Percentiles rank a stretch among this genome's conserved stretches.
These are phyloP conservation scores for Malassezia dermatis DNA, from an alignment of 1,284 basidiomycete species.

Conservation along the genomic window DNA sequence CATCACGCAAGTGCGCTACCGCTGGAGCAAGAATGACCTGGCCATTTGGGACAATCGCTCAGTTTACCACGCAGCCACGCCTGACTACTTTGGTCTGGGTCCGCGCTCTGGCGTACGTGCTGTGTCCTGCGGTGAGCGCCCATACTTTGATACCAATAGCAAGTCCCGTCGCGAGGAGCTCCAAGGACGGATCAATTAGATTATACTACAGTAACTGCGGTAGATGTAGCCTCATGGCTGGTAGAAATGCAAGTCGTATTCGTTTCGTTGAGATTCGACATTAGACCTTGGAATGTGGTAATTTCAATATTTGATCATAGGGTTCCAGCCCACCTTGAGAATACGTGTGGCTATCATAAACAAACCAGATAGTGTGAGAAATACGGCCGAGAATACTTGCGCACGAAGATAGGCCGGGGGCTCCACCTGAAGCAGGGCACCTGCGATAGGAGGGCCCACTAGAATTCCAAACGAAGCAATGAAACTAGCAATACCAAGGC, in stretches of 20 bases:
- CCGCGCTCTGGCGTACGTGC: constrained; percentile 22
- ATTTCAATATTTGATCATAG: background rate
- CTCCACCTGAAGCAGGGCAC: constrained; percentile 11
- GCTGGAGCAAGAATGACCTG: constrained; percentile 49
- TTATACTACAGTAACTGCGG: background rate
- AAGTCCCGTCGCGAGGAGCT: constrained; percentile 20
- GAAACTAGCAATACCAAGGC: constrained; percentile 5
- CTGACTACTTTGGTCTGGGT: constrained; percentile 22
- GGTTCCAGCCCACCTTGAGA: background rate
- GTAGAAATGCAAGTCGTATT: too few relatives aligned
- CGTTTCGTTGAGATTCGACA: too few relatives aligned
- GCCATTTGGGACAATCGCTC: constrained; percentile 26
- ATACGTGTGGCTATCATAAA: background rate
- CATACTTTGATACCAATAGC: constrained; percentile 23
- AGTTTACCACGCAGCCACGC: constrained; percentile 22
- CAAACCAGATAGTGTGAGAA: background rate
- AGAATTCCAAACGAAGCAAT: constrained; percentile 13
- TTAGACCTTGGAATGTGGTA: background rate
- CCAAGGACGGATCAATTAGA: constrained; percentile 12
- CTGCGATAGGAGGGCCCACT: constrained; percentile 23
- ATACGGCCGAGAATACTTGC: background rate
- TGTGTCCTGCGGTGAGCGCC: constrained; percentile 22
- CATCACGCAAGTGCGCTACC: constrained; percentile 57
- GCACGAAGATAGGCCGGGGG: background rate
- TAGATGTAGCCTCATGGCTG: background rate